Percentiles rank a stretch among this genome's conserved stretches.
phyloP scores from a whole-genome alignment of 2,329 filamentous ascomycete genomes.

The Colletotrichum sojae region DNA sequence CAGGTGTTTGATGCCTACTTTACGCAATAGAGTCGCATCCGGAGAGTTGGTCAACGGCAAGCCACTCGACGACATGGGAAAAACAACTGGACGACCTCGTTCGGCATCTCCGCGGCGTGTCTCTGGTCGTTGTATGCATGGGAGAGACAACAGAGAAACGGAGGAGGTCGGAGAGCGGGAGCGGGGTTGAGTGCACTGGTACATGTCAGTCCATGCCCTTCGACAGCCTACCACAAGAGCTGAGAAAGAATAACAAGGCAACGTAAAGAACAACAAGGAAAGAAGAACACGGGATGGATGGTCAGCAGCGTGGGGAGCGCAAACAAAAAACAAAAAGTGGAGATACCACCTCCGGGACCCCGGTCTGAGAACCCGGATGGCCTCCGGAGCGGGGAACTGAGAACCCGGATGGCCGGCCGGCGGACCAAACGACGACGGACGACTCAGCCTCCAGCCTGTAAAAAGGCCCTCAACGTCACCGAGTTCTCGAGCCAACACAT shows the following conservation, averaged over 20 bases:
- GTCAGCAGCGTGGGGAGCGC: background rate
- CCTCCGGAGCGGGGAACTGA: slow-evolving; percentile 28
- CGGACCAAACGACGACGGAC: background rate
- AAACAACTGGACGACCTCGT: background rate
- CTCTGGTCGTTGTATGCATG: background rate
- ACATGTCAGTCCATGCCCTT: background rate
- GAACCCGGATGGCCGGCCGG: slow-evolving; percentile 34
- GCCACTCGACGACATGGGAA: slow-evolving; percentile 13
- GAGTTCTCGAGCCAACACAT: slow-evolving; percentile 21
- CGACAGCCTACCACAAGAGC: background rate
- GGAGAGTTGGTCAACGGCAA: background rate
- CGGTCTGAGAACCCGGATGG: slow-evolving; percentile 35
- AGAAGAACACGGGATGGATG: background rate
- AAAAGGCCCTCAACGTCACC: slow-evolving; percentile 21
- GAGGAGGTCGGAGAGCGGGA: background rate
- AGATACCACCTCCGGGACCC: slow-evolving; percentile 11
- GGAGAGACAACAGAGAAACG: background rate
- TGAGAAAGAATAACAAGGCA: background rate
- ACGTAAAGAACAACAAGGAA: background rate
- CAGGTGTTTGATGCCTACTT: slow-evolving; percentile 26
- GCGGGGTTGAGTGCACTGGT: background rate
- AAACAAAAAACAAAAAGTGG: slow-evolving; percentile 34
- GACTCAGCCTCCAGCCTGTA: slow-evolving; percentile 21
- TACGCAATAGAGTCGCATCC: slow-evolving; percentile 17
- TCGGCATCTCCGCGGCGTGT: background rate